These are phyloP conservation scores for Pulveroboletus sp. DNA, from an alignment of 768 basidiomycete genomes.

Conservation along the genomic window DNA sequence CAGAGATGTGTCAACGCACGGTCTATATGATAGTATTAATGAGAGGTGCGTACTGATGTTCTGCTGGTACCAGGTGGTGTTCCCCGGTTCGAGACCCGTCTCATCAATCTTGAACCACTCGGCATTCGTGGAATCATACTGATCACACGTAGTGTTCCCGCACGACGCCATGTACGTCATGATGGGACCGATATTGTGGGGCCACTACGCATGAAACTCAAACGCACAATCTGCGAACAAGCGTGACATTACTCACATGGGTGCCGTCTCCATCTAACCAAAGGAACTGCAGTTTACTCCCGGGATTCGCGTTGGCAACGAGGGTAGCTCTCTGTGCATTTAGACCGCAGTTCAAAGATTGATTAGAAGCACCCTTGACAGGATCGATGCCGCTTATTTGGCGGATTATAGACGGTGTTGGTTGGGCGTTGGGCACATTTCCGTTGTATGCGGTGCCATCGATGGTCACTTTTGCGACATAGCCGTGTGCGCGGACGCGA, in stretches of 20 bases:
- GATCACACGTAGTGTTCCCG: conserved; percentile 49
- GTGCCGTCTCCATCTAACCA: conserved; percentile 49
- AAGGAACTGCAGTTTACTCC: conserved; percentile 48
- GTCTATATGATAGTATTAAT: background rate
- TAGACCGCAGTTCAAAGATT: conserved; percentile 57
- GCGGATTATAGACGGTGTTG: conserved; percentile 41
- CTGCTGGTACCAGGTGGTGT: conserved; percentile 48
- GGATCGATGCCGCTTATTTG: conserved; percentile 41
- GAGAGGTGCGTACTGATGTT: conserved; percentile 44
- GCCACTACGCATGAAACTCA: conserved; percentile 35
- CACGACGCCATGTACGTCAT: conserved; percentile 74
- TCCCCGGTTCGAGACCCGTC: conserved; percentile 38
- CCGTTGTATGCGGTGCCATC: conserved; percentile 44
- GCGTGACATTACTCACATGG: conserved; percentile 27
- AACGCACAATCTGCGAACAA: background rate
- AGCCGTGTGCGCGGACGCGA: conserved; percentile 42
- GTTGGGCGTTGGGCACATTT: conserved; percentile 39
- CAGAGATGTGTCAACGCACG: background rate
- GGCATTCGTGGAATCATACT: conserved; percentile 54
- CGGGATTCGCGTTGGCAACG: conserved; percentile 56
- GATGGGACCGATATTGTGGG: conserved; percentile 62
- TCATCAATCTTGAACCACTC: conserved; percentile 75
- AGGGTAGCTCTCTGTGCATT: conserved; percentile 46
- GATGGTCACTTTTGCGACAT: conserved; percentile 38
- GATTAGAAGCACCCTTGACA: conserved; percentile 55